Evolutionary conservation across 2,329 filamentous ascomycete species (phyloP), one percentile per base, ranked within the genome.

Genomic region (Rasamsonia emersonii): DNA sequence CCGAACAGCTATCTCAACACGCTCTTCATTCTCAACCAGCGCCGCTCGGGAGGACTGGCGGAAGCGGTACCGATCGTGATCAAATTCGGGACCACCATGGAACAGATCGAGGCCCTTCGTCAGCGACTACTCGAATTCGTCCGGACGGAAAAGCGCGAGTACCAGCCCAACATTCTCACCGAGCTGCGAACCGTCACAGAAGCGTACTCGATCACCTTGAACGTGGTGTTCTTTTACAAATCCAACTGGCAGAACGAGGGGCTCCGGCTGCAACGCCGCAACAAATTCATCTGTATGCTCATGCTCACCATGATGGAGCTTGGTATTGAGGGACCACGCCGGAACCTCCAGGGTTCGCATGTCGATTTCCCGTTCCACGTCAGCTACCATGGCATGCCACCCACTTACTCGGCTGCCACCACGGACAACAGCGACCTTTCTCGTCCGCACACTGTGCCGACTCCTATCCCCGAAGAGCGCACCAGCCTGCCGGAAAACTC

Each of bases 151-250:
- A 93, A 93, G 64, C 82, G 89, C 35, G 89, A 95, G 51, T 93
- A 85, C 53, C 82, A 89, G 46, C 69, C 71, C 40, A 89, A 88
- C 43, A 86, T 94, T 36, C 73, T 94, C 21, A 93, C 85, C 0
- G 86, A 94, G 58, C 68, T 96, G 45, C 76, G 75, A 15, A 76
- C 77, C 6, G 78, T 96, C 31, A 77, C 79, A 15, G 80, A 94
- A 47, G 84, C 86, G 20, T 85, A 89, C 53, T 83, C 81, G 4
- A 79, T 93, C 50, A 86, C 79, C 3, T 72, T 95, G 50, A 95
- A 94, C 58, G 77, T 96, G 35, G 79, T 95, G 50, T 94, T 94
- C 67, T 95, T 95, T 68, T 93, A 95, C 72, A 95, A 95, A 59
- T 86, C 82, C 37, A 95, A 89, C 57, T 95, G 83, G 75, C 89